Base-by-base conservation (phyloP, 805 yeast genomes). In the Pichia eremophila region DNA sequence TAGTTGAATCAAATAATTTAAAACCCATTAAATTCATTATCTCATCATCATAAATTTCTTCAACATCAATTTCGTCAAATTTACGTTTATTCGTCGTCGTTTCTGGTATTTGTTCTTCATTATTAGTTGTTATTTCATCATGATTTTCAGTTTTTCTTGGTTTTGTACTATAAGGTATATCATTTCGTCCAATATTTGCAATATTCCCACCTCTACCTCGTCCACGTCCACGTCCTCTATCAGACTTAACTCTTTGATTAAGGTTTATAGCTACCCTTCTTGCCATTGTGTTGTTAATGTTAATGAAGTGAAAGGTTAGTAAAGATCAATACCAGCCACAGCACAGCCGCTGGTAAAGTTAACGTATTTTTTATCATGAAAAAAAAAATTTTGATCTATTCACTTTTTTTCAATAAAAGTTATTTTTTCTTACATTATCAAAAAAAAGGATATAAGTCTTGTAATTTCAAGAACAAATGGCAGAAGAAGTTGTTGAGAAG, bases 1-100 rank as follows among this genome's bases (percentile, higher is more conserved):
- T 79, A 7, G 85, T 78, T 2, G 77, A 57, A 1, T 68, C 72
- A 59, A 79, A 78, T 1, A 75, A 73, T 3, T 70, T 66, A 55
- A 79, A 79, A 7, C 86, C 86, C 82, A 80, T 78, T 43, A 29
- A 8, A 12, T 19, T 17, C 18, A 17, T 27, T n/a, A 19, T 9
- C 22, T 18, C 7, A 19, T 12, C 8, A n/a, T 10, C 14, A 3
- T 28, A n/a, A n/a, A 15, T 7, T 11, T 39, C 14, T 8, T n/a
- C 32, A n/a, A 27, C 22, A 15, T 8, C 14, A 39, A 11, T 4
- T 17, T 40, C 14, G 1, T 31, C 12, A 18, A 10, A 9, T n/a
- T 18, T 8, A 2, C 32, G 32, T 41, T 27, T n/a, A 15, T 29
- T 35, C 17, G 35, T 41, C n/a, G 27, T 39, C 4, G 36, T 29